Conservation (phyloP, 2,329 filamentous ascomycete genomes). For the Fusarium mundagurra region DNA sequence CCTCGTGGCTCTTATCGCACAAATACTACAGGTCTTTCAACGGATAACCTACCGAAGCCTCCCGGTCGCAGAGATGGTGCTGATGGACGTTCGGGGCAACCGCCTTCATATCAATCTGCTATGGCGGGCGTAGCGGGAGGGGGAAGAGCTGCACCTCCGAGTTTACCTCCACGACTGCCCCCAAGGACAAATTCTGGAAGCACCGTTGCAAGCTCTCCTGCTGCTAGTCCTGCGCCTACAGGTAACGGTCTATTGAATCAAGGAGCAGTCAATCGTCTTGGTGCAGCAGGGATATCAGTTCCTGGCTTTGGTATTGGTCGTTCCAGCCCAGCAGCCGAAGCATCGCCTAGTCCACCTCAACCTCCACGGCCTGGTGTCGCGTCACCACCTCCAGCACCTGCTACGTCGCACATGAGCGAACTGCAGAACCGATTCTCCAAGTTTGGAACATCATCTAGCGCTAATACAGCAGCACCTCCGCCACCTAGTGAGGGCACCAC, state of each 20-base stretch:
- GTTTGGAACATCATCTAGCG: constrained; percentile 52
- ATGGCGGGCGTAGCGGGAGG: constrained; percentile 43
- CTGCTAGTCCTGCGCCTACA: constrained; percentile 36
- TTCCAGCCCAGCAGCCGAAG: constrained; percentile 43
- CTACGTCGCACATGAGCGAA: constrained; percentile 65
- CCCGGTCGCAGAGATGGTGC: constrained; percentile 64
- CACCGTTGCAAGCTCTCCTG: constrained; percentile 37
- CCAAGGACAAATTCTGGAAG: constrained; percentile 55
- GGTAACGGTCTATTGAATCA: constrained; percentile 55
- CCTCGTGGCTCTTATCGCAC: constrained; percentile 73
- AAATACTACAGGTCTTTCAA: constrained; percentile 77
- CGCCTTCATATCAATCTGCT: constrained; percentile 46
- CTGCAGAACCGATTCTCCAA: constrained; percentile 74
- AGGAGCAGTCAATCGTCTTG: constrained; percentile 72
- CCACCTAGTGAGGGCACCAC: constrained; percentile 64
- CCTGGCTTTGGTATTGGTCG: constrained; percentile 78
- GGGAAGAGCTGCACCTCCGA: constrained; percentile 55
- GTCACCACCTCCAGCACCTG: constrained; percentile 28
- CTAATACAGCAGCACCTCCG: constrained; percentile 24
- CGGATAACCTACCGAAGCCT: constrained; percentile 75
- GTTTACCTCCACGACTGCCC: constrained; percentile 75
- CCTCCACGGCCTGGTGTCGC: constrained; percentile 39
- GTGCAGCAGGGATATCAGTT: constrained; percentile 80
- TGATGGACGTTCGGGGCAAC: constrained; percentile 47
- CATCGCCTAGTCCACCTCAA: constrained; percentile 42